These are phyloP conservation scores for Annulohypoxylon bovei DNA, from an alignment of 495 filamentous ascomycete genomes.

Conservation along the genomic window DNA sequence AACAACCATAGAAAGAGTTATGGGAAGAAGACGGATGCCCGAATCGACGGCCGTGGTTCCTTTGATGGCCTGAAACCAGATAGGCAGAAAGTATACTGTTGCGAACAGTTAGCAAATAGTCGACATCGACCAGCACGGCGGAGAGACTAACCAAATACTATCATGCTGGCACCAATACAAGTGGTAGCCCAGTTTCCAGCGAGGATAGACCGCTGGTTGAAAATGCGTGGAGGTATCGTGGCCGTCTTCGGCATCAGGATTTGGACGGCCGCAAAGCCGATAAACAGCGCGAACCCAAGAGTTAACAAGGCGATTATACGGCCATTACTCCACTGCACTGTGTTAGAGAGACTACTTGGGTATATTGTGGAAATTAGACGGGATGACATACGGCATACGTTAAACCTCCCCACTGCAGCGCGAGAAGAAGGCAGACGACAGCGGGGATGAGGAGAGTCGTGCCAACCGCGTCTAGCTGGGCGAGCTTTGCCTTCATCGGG, in stretches of 20 bases:
- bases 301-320: conserved; percentile 73
- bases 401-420: conserved; percentile 82
- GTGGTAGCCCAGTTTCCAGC: conserved; percentile 61
- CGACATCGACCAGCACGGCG: neutral
- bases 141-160: conserved; percentile 64
- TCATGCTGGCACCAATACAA: conserved; percentile 64
- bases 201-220: conserved; percentile 72
- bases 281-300: conserved; percentile 65
- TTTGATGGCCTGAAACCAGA: conserved; percentile 76
- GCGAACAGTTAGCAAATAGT: conserved; percentile 16
- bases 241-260: conserved; percentile 69
- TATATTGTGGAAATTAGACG: neutral
- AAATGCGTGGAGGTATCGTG: conserved; percentile 73
- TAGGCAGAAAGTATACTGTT: conserved; percentile 63
- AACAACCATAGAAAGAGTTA: conserved; percentile 51
- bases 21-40: conserved; percentile 61
- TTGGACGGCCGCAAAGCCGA: conserved; percentile 69
- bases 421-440: conserved; percentile 75
- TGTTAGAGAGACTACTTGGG: neutral
- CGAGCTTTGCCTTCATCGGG: conserved; percentile 55
- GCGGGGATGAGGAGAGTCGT: conserved; percentile 70
- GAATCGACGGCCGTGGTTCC: conserved; percentile 62
- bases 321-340: conserved; percentile 61
- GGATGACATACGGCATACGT: conserved; percentile 56
- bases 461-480: conserved; percentile 71